phyloP scores from a whole-genome alignment of 768 basidiomycete species.

The Suillus spraguei region DNA sequence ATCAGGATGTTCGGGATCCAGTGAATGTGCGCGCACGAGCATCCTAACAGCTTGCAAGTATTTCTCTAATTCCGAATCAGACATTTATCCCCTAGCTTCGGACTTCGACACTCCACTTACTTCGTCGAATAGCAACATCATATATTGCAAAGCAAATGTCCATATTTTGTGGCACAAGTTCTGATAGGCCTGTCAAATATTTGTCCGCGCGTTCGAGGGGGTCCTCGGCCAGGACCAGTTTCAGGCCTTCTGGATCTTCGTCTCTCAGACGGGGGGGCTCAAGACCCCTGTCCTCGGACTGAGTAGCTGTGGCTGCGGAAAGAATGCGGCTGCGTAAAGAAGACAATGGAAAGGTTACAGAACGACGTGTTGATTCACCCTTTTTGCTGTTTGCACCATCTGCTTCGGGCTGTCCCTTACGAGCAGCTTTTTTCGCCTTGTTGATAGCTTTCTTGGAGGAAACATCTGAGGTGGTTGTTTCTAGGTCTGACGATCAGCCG shows the following conservation, averaged over 20 bases:
- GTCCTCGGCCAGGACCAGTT: constrained; percentile 62
- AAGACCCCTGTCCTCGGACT: constrained; percentile 69
- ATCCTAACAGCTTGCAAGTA: constrained; percentile 77
- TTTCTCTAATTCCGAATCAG: constrained; percentile 54
- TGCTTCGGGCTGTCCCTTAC: constrained; percentile 54
- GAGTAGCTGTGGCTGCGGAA: constrained; percentile 35
- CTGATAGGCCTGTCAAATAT: constrained; percentile 63
- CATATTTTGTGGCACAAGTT: constrained; percentile 51
- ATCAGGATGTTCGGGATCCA: constrained; percentile 62
- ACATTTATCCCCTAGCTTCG: constrained; percentile 1
- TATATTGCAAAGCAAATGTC: constrained; percentile 77
- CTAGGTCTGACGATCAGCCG: neutral
- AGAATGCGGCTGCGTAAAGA: constrained; percentile 17
- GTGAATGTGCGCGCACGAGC: constrained; percentile 53
- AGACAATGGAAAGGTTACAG: constrained; percentile 15
- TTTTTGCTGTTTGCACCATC: constrained; percentile 59
- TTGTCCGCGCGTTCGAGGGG: constrained; percentile 78
- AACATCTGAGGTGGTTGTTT: neutral
- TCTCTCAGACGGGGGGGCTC: constrained; percentile 61
- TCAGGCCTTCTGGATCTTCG: constrained; percentile 82
- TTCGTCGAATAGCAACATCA: constrained; percentile 81
- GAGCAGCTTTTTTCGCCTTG: constrained; percentile 82
- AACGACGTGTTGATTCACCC: constrained; percentile 42
- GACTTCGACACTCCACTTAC: constrained; percentile 47
- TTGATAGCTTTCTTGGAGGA: constrained; percentile 81